Percentiles rank a stretch among this genome's conserved stretches.
phyloP scores from a whole-genome alignment of 805 yeast genomes.

The Vanderwaltozyma verrucispora region DNA sequence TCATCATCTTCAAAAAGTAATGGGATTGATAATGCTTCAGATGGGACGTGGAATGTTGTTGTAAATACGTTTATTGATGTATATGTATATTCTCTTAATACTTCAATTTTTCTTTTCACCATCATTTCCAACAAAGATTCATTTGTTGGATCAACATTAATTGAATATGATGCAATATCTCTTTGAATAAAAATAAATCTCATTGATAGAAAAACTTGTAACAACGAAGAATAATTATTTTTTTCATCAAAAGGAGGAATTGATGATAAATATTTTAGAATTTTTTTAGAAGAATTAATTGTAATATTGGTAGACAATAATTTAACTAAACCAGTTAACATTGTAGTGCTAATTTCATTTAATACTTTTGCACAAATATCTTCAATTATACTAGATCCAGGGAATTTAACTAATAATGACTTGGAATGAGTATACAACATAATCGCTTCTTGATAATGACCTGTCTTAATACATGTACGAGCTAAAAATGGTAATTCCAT shows the following conservation, averaged over 20 bases:
- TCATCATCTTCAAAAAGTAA: neutral
- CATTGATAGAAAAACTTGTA: slow-evolving; percentile 56
- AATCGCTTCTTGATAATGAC: slow-evolving; percentile 81
- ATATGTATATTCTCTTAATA: slow-evolving; percentile 56
- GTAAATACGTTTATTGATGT: slow-evolving; percentile 20
- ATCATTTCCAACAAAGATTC: slow-evolving; percentile 21
- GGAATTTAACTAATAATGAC: slow-evolving; percentile 60
- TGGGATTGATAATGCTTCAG: slow-evolving; percentile 1
- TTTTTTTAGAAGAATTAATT: slow-evolving; percentile 69
- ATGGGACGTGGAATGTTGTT: slow-evolving; percentile 10
- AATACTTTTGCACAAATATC: slow-evolving; percentile 18
- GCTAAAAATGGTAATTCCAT: slow-evolving; percentile 78
- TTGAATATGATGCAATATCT: slow-evolving; percentile 40
- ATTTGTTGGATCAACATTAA: slow-evolving; percentile 10
- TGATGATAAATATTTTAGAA: slow-evolving; percentile 63
- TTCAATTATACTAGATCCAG: slow-evolving; percentile 29
- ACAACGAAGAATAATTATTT: slow-evolving; percentile 22
- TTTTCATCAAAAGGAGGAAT: slow-evolving; percentile 42
- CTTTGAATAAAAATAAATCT: slow-evolving; percentile 55
- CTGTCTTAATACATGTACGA: slow-evolving; percentile 72
- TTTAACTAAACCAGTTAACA: slow-evolving; percentile 63
- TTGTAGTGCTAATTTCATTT: slow-evolving; percentile 32
- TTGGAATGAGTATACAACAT: slow-evolving; percentile 70
- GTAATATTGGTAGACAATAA: slow-evolving; percentile 66
- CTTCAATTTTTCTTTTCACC: slow-evolving; percentile 69